Conservation (phyloP, 78 protist genomes). For the Dictyostelium purpureum region DNA sequence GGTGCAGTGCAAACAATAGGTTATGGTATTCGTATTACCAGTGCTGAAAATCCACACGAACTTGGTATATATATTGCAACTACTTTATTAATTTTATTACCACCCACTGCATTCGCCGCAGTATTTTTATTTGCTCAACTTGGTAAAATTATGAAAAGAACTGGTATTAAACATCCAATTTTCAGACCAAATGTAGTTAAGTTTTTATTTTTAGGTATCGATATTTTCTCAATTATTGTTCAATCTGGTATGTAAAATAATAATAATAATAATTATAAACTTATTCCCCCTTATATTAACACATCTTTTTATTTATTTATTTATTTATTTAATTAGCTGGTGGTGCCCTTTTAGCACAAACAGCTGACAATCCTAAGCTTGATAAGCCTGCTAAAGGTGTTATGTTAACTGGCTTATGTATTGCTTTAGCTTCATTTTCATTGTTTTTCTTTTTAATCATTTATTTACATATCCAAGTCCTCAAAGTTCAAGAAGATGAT, state of each 20-base stretch:
- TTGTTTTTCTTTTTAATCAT: slow-evolving; percentile 16
- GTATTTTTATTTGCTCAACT: slow-evolving; percentile 15
- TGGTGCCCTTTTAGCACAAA: slow-evolving; percentile 27
- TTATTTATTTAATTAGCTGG: not conserved
- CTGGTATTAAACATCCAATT: slow-evolving; percentile 18
- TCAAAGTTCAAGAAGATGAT: not conserved
- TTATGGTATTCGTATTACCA: not conserved
- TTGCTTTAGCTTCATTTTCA: slow-evolving; percentile 18
- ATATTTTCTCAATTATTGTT: slow-evolving; percentile 22
- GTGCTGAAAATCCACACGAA: not conserved
- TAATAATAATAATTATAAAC: not conserved
- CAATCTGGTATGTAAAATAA: not conserved
- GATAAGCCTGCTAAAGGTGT: slow-evolving; percentile 30
- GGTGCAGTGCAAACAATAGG: not conserved
- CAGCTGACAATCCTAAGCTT: slow-evolving; percentile 2
- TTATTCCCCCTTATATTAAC: not conserved
- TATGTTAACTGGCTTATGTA: slow-evolving; percentile 8
- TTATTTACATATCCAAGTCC: not conserved
- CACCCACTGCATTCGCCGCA: slow-evolving; percentile 32
- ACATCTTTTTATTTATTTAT: not conserved
- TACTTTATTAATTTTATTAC: slow-evolving; percentile 35
- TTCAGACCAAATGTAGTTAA: slow-evolving; percentile 36
- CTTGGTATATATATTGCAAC: slow-evolving; percentile 31
- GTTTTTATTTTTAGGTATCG: slow-evolving; percentile 26
- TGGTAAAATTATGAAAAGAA: slow-evolving; percentile 10